A percentile compares a stretch with the other conserved stretches of the same genome.
These are phyloP conservation scores for Antitrichia curtipendula DNA, from an alignment of 225 moss, liverwort and hornwort genomes.

Conservation along the genomic window DNA sequence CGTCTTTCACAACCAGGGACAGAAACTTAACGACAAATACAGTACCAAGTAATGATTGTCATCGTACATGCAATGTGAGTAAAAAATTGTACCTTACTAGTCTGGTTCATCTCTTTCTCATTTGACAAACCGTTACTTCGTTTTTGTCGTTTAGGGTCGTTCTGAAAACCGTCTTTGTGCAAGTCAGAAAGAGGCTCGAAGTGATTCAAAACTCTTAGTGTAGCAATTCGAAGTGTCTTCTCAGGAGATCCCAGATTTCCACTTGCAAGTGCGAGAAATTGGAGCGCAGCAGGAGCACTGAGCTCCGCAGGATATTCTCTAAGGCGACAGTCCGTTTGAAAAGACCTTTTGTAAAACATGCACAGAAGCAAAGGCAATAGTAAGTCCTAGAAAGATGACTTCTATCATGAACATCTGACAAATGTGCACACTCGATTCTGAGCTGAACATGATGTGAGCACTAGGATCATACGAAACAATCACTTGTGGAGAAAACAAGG, in stretches of 20 bases:
- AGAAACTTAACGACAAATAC: not conserved
- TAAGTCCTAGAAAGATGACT: not conserved
- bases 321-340: not conserved
- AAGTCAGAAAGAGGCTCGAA: slow-evolving; percentile 32
- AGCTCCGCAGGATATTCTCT: slow-evolving; percentile 25
- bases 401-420: not conserved
- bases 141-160: slow-evolving; percentile 47
- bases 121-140: slow-evolving; percentile 11
- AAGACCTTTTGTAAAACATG: slow-evolving; percentile 3
- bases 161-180: slow-evolving; percentile 8
- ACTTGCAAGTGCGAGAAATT: slow-evolving; percentile 34
- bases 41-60: not conserved
- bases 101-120: slow-evolving; percentile 3
- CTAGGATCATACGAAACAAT: not conserved
- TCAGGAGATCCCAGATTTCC: slow-evolving; percentile 54
- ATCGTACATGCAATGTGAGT: not conserved
- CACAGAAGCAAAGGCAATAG: not conserved
- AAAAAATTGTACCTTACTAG: slow-evolving; percentile 14
- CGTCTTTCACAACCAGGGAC: not conserved
- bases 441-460: not conserved
- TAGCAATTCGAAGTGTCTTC: slow-evolving; percentile 53
- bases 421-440: not conserved
- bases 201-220: slow-evolving; percentile 54
- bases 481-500: not conserved
- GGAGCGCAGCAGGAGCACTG: slow-evolving; percentile 11